phyloP scores from a whole-genome alignment of 75 land plant genomes.

The Larix kaempferi region DNA sequence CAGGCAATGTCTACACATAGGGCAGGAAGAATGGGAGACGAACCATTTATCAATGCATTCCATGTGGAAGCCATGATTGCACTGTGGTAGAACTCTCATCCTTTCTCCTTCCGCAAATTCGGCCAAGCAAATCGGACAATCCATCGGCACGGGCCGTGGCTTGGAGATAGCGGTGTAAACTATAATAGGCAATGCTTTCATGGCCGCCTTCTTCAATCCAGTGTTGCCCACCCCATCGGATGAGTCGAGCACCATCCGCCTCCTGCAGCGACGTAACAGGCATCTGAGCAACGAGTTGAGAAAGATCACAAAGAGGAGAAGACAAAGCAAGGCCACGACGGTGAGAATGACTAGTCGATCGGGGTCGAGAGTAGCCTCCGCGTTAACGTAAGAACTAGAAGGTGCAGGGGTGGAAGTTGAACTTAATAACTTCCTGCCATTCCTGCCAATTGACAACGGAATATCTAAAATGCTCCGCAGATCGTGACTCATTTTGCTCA shows the following conservation, averaged over 20 bases:
- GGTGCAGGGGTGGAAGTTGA: no score
- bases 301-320: neutral
- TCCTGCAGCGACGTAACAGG: neutral
- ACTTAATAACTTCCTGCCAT: no score
- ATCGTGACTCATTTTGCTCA: no score
- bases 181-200: slow-evolving; percentile 14
- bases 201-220: neutral
- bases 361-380: slow-evolving; percentile 47
- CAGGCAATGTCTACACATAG: slow-evolving; percentile 26
- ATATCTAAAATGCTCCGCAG: no score
- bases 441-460: no score
- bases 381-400: neutral
- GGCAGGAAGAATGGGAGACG: slow-evolving; percentile 46
- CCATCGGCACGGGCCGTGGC: slow-evolving; percentile 15
- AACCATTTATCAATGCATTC: slow-evolving; percentile 43
- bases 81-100: slow-evolving; percentile 39
- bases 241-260: neutral
- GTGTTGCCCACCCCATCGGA: no score
- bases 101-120: slow-evolving; percentile 54
- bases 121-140: slow-evolving; percentile 58
- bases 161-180: slow-evolving; percentile 17
- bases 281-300: neutral
- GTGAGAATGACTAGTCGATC: slow-evolving; percentile 69
- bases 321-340: slow-evolving; percentile 6
- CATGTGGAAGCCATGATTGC: slow-evolving; percentile 48